Base-by-base conservation (phyloP, 768 basidiomycete species). In the Tylopilus balloui region DNA sequence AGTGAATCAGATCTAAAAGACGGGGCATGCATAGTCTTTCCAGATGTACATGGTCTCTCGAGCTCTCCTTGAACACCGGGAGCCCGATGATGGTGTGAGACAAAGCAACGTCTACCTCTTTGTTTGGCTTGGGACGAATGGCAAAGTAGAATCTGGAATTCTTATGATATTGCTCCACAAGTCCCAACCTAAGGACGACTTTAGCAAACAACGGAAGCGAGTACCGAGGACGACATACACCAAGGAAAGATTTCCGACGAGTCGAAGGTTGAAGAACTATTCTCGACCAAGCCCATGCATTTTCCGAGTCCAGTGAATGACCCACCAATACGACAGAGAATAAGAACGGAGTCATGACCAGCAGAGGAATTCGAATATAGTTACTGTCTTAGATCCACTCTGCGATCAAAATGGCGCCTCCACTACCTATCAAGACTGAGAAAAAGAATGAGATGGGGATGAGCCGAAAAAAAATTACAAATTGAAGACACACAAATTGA, bases 81-180 rank as follows among this genome's bases (percentile, higher is more conserved):
- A 93, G 74, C 65, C 92, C 86, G 47, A 92, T 72, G 7, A 86
- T 85, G 29, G 89, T 75, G 60, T 89, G 88, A 9, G 87, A 88
- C 24, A 90, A 71, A 25, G 71, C 73, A 10, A 71, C 58, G 57
- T 88, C 86, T 38, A 88, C 73, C 10, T 78, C 80, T 34, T 74
- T 74, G 61, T 84, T 81, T 2, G 82, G 69, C 14, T 67, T 69
- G 6, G 87, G 84, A 29, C 73, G 73, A 45, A 80, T 61, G 7
- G 88, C 86, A 20, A 86, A 89, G 63, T 88, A 93, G 67, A 86
- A 93, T 42, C 73, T 79, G 0, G 88, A 90, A 63, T 92, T 92
- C 62, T 91, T 82, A 57, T 87, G 80, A 66, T 81, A 88, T 55
- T 92, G 91, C 2, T 88, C 80, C 20, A 93, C 85, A 8, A 91